A percentile compares a stretch with the other conserved stretches of the same genome.
Conservation (phyloP, 2,329 filamentous ascomycete species). For the Ophiostoma montium region DNA sequence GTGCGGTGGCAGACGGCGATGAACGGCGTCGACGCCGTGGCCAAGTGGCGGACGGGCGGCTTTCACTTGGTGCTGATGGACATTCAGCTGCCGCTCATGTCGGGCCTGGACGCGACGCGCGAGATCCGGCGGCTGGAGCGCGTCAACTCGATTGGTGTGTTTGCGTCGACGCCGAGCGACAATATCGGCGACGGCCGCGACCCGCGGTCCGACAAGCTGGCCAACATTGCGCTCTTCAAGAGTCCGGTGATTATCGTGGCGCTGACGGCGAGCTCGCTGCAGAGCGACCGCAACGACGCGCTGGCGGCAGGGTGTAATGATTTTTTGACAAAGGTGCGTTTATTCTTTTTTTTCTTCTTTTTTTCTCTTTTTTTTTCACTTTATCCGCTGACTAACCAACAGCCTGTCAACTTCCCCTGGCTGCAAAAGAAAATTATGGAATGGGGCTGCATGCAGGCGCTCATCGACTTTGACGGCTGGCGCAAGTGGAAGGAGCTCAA, state of each 20-base stretch:
- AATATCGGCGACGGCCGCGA: constrained; percentile 33
- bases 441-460: constrained; percentile 98
- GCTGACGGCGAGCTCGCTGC: constrained; percentile 82
- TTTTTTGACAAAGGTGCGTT: constrained; percentile 83
- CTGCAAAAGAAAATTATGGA: constrained; percentile 95
- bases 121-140: constrained; percentile 85
- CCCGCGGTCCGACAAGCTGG: constrained; percentile 53
- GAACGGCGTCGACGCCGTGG: constrained; percentile 85
- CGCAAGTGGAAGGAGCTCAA: constrained; percentile 78
- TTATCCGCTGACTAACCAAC: neutral
- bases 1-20: constrained; percentile 96
- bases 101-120: constrained; percentile 82
- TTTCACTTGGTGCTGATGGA: constrained; percentile 98
- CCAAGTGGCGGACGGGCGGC: constrained; percentile 82
- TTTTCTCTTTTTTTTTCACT: neutral
- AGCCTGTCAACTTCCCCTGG: constrained; percentile 98
- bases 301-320: constrained; percentile 94
- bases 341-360: neutral
- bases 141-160: constrained; percentile 85
- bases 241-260: constrained; percentile 97
- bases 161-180: constrained; percentile 49
- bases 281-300: constrained; percentile 90
- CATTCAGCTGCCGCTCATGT: constrained; percentile 95
- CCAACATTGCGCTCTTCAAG: constrained; percentile 65
- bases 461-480: constrained; percentile 98